Evolutionary conservation across 371 early-diverging fungal species (phyloP).

Genomic region (Mortierella sp.): DNA sequence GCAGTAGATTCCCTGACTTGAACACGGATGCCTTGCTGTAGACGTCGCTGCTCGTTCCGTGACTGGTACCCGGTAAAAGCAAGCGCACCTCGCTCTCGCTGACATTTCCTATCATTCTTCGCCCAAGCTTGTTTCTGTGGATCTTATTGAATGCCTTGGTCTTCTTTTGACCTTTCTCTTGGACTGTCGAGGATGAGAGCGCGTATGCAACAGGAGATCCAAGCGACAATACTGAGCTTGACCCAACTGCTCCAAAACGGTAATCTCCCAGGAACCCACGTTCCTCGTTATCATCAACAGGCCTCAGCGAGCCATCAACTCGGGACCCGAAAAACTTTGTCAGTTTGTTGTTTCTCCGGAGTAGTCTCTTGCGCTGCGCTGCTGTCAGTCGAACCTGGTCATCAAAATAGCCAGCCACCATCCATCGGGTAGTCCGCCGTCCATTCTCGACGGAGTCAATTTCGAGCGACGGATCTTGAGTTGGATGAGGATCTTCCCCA

Average conservation of each 20-base stretch:
- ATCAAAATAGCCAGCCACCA: slow-evolving; percentile 54
- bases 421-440: slow-evolving; percentile 40
- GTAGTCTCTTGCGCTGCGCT: slow-evolving; percentile 38
- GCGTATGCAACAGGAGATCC: slow-evolving; percentile 35
- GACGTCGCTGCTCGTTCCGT: background rate
- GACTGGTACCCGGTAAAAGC: slow-evolving; percentile 2
- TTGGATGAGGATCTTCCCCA: slow-evolving; percentile 2
- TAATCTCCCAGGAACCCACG: slow-evolving; percentile 1
- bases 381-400: slow-evolving; percentile 51
- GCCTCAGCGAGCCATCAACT: slow-evolving; percentile 45
- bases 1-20: slow-evolving; percentile 11
- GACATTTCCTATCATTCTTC: background rate
- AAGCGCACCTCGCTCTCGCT: slow-evolving; percentile 8
- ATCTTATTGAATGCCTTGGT: slow-evolving; percentile 11
- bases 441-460: slow-evolving; percentile 35
- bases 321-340: slow-evolving; percentile 54
- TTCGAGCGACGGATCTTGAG: background rate
- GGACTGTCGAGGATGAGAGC: slow-evolving; percentile 39
- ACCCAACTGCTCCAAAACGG: background rate
- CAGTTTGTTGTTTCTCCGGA: slow-evolving; percentile 51
- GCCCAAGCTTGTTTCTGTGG: background rate
- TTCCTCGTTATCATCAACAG: slow-evolving; percentile 30
- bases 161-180: slow-evolving; percentile 32
- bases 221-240: slow-evolving; percentile 9
- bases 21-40: too few species aligned